These are phyloP conservation scores for Phytophthora colocasiae DNA, from an alignment of 352 stramenopile species.

Conservation along the genomic window DNA sequence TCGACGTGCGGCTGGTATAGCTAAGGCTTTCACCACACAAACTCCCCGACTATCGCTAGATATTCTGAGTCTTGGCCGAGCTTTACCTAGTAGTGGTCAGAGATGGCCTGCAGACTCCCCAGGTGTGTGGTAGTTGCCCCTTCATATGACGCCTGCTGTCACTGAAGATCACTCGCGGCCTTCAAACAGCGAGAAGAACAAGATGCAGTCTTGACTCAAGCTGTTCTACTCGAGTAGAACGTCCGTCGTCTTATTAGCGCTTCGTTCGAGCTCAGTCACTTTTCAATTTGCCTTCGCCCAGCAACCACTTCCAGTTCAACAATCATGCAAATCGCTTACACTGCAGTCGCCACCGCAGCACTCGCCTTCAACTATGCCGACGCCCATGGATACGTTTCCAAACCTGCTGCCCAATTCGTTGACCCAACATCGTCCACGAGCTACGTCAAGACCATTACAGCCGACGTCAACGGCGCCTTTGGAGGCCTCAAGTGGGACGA, in stretches of 20 bases:
- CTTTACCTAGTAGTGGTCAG: slow-evolving; percentile 12
- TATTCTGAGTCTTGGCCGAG: slow-evolving; percentile 15
- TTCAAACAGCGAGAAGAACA: slow-evolving; percentile 19
- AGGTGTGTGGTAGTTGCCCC: slow-evolving; percentile 2
- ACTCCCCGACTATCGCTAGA: slow-evolving; percentile 19
- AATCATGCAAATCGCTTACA: slow-evolving; percentile 23
- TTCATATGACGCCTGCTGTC: slow-evolving; percentile 19
- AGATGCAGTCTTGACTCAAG: too few relatives aligned
- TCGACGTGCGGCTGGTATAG: too few relatives aligned
- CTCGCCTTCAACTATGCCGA: slow-evolving; percentile 24
- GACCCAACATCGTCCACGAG: slow-evolving; percentile 36
- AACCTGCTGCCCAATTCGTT: slow-evolving; percentile 49
- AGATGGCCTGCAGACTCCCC: slow-evolving; percentile 18
- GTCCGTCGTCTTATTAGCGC: slow-evolving; percentile 10
- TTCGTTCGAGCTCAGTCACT: slow-evolving; percentile 17
- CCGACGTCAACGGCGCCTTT: slow-evolving; percentile 47
- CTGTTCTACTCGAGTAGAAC: too few relatives aligned
- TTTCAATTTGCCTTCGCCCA: slow-evolving; percentile 27
- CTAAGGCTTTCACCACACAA: slow-evolving; percentile 4
- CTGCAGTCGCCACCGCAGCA: slow-evolving; percentile 6
- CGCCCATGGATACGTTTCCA: slow-evolving; percentile 64
- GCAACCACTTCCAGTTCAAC: neutral
- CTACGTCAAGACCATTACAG: slow-evolving; percentile 51
- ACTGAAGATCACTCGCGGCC: slow-evolving; percentile 11
- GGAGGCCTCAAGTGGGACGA: slow-evolving; percentile 65